Conservation (phyloP, 2,329 filamentous ascomycete genomes). For the Ceratocystis alfenasii region DNA sequence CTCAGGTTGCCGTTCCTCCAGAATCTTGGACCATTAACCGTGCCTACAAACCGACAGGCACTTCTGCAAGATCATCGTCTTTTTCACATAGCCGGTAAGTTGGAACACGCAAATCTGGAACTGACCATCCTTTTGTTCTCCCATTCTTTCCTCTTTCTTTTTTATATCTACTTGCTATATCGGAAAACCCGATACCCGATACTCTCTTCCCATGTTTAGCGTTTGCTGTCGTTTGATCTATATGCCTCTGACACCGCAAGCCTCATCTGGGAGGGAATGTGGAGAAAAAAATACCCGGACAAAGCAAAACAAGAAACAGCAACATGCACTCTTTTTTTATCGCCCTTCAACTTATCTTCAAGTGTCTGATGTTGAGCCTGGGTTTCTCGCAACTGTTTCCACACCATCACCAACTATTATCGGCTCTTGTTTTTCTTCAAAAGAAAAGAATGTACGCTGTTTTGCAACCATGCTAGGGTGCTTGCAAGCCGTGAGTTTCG, state of each 20-base stretch:
- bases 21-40: constrained; percentile 15
- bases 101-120: too few species aligned
- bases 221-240: background rate
- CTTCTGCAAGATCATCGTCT: constrained; percentile 16
- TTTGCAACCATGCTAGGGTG: background rate
- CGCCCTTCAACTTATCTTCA: background rate
- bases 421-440: background rate
- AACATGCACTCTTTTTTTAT: too few species aligned
- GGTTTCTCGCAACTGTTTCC: too few species aligned
- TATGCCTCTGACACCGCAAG: background rate
- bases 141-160: constrained; percentile 4
- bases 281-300: too few species aligned
- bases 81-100: constrained; percentile 19
- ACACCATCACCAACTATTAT: too few species aligned
- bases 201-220: background rate
- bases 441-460: background rate
- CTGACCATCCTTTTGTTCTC: constrained; percentile 7
- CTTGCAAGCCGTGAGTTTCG: too few species aligned
- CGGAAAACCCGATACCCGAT: too few species aligned
- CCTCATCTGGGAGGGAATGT: background rate
- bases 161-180: background rate
- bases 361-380: constrained; percentile 2
- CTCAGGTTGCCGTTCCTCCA: constrained; percentile 11
- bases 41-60: constrained; percentile 5
- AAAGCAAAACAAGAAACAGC: too few species aligned